phyloP scores from a whole-genome alignment of 177 flowering plant species.

The Telopea speciosissima region DNA sequence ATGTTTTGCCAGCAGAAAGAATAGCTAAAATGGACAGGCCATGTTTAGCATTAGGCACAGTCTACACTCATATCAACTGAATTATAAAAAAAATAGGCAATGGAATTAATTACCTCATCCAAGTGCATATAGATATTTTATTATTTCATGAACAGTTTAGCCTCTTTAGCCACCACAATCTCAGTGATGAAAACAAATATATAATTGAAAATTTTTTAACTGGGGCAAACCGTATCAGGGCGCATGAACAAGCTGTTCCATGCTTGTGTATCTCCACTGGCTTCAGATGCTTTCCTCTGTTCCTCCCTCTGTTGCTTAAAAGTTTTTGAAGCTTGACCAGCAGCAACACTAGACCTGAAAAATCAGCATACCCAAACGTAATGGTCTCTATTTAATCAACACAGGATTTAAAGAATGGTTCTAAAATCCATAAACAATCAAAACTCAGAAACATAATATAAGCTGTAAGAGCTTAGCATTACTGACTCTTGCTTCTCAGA shows the following conservation, averaged over 20 bases:
- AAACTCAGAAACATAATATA: background rate
- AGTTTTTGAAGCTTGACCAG: slow-evolving; percentile 35
- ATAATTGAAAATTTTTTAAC: background rate
- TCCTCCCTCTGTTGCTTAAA: slow-evolving; percentile 70
- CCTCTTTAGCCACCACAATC: background rate
- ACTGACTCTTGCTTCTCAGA: slow-evolving; percentile 52
- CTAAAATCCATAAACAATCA: background rate
- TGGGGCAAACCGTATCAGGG: slow-evolving; percentile 69
- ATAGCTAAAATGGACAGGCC: background rate
- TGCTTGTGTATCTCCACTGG: slow-evolving; percentile 76
- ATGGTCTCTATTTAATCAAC: background rate
- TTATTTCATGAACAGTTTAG: background rate
- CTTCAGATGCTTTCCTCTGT: slow-evolving; percentile 78
- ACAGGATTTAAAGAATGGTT: background rate
- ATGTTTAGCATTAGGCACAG: too few relatives aligned
- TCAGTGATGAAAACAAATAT: background rate
- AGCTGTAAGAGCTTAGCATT: background rate
- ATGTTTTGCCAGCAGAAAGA: background rate
- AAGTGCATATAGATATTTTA: background rate
- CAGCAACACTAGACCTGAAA: slow-evolving; percentile 27
- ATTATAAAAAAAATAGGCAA: background rate
- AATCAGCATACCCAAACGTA: slow-evolving; percentile 4
- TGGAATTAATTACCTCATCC: background rate
- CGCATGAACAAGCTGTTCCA: slow-evolving; percentile 95
- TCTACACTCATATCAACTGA: background rate